Conservation (phyloP, 257 asterid species). For the Verbena officinalis region DNA sequence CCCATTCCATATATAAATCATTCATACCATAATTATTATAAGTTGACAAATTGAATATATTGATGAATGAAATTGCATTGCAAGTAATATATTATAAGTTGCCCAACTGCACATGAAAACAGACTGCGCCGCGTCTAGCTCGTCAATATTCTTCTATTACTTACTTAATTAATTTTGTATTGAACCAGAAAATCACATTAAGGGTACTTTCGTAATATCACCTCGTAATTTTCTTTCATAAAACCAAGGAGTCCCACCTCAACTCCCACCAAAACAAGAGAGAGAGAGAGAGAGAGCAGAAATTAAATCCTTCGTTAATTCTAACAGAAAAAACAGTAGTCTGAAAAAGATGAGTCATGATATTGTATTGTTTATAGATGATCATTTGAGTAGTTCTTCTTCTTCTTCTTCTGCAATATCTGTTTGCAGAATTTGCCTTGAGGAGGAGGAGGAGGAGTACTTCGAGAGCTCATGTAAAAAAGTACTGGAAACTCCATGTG, state of each 20-base stretch:
- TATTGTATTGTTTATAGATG: conserved; percentile 53
- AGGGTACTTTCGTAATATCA: conserved; percentile 49
- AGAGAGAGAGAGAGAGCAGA: conserved; percentile 33
- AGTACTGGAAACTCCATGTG: conserved; percentile 78
- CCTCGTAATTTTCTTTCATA: conserved; percentile 12
- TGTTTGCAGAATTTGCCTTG: conserved; percentile 90
- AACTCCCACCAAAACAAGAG: conserved; percentile 16
- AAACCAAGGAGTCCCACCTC: conserved; percentile 22
- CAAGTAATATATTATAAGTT: conserved; percentile 26
- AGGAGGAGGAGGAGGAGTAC: too few species aligned
- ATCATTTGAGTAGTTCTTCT: conserved; percentile 20
- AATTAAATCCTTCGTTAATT: neutral
- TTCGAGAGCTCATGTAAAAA: conserved; percentile 57
- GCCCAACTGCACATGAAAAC: neutral
- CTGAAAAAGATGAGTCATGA: conserved; percentile 60
- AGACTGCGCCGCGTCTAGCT: conserved; percentile 31
- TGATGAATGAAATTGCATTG: too few species aligned
- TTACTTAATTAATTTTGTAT: too few species aligned
- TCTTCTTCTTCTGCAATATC: conserved; percentile 26
- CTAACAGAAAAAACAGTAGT: conserved; percentile 33
- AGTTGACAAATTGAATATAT: conserved; percentile 30
- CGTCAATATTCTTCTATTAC: too few species aligned
- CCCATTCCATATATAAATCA: too few species aligned
- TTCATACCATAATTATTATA: conserved; percentile 14
- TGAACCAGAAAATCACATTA: too few species aligned